phyloP scores from a whole-genome alignment of 148 eudicot genomes.

The Cornus kousa region DNA sequence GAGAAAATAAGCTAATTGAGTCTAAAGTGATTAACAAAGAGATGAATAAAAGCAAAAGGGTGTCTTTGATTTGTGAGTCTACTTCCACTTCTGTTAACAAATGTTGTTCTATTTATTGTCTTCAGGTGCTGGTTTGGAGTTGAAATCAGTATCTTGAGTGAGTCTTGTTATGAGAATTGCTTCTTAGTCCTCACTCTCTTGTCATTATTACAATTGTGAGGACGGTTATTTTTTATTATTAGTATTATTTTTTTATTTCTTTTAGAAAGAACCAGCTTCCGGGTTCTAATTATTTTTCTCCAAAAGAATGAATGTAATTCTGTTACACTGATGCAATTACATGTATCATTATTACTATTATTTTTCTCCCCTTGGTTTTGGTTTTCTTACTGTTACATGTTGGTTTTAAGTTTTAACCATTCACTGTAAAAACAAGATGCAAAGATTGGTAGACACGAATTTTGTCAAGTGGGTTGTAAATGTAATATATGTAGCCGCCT shows the following conservation, averaged over 20 bases:
- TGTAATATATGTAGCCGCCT: too few relatives aligned
- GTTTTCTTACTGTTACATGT: too few relatives aligned
- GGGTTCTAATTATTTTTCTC: neutral
- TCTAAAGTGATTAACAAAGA: neutral
- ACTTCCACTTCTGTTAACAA: neutral
- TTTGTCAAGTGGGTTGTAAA: too few relatives aligned
- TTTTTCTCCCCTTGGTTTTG: too few relatives aligned
- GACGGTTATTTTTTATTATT: neutral
- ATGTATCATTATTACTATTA: too few relatives aligned
- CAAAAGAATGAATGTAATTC: conserved; percentile 5
- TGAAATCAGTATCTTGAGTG: neutral
- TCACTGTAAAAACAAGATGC: too few relatives aligned
- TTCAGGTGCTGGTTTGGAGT: neutral
- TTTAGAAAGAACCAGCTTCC: neutral
- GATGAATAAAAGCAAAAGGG: neutral
- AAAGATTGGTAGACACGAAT: too few relatives aligned
- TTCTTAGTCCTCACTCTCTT: neutral
- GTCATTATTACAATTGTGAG: conserved; percentile 9
- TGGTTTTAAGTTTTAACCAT: too few relatives aligned
- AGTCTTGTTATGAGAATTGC: neutral
- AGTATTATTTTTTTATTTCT: too few relatives aligned
- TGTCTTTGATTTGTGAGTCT: conserved; percentile 1
- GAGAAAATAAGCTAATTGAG: neutral
- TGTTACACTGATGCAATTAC: neutral
- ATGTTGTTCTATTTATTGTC: neutral